phyloP scores from a whole-genome alignment of 2,329 filamentous ascomycete species.

The Colletotrichum sp. region DNA sequence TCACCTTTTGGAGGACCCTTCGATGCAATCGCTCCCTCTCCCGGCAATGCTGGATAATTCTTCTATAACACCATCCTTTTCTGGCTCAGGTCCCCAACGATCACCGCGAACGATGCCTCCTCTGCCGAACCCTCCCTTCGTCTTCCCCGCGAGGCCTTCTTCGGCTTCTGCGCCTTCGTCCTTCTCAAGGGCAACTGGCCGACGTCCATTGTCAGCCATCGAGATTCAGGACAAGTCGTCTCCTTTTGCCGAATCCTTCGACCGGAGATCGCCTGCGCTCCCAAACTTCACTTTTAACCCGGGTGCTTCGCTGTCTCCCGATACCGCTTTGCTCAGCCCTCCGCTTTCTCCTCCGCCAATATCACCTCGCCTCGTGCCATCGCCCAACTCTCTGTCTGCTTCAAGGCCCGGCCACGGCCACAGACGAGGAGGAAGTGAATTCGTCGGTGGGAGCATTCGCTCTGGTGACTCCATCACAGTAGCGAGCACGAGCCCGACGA shows the following conservation, averaged over 20 bases:
- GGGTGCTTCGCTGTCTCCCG: slow-evolving; percentile 40
- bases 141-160: slow-evolving; percentile 61
- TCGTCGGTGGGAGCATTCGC: slow-evolving; percentile 76
- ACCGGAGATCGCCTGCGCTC: slow-evolving; percentile 44
- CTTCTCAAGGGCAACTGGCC: slow-evolving; percentile 52
- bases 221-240: slow-evolving; percentile 43
- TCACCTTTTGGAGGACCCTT: slow-evolving; percentile 16
- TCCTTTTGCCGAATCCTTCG: slow-evolving; percentile 30
- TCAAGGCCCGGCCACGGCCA: slow-evolving; percentile 70
- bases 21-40: slow-evolving; percentile 29
- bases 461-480: slow-evolving; percentile 62
- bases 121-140: slow-evolving; percentile 68
- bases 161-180: slow-evolving; percentile 53
- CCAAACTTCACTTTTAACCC: slow-evolving; percentile 64
- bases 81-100: slow-evolving; percentile 33
- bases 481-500: slow-evolving; percentile 74
- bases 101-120: slow-evolving; percentile 44
- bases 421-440: slow-evolving; percentile 82
- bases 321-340: slow-evolving; percentile 54
- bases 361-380: slow-evolving; percentile 55
- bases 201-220: slow-evolving; percentile 59
- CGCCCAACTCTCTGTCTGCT: slow-evolving; percentile 50
- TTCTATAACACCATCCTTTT: slow-evolving; percentile 24
- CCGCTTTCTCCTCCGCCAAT: slow-evolving; percentile 53
- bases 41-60: slow-evolving; percentile 32